Conservation (phyloP, 2,329 filamentous ascomycete genomes). For the Grosmannia huntii region DNA sequence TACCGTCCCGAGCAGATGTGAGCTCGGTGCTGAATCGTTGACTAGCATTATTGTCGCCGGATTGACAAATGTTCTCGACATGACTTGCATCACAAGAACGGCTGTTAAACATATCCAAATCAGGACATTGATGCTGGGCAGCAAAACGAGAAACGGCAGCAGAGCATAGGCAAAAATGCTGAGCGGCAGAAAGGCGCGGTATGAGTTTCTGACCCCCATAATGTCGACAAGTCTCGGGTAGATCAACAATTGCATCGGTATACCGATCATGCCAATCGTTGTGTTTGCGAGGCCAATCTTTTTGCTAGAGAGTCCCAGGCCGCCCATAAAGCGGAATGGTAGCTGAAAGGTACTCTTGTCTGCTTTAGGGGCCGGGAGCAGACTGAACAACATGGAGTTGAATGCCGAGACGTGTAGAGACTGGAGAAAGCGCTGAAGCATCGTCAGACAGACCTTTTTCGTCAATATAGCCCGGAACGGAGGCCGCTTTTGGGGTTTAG, state of each 20-base stretch:
- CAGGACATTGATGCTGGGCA: neutral
- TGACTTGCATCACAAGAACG: neutral
- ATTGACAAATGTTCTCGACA: constrained; percentile 1
- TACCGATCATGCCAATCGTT: constrained; percentile 1
- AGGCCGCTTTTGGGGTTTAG: neutral
- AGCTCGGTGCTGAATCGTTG: neutral
- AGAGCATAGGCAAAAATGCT: neutral
- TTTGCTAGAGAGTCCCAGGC: constrained; percentile 1
- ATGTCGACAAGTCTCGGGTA: neutral
- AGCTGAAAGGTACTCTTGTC: neutral
- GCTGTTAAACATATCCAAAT: neutral
- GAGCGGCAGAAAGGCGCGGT: neutral
- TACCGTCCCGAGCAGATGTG: neutral
- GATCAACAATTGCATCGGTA: neutral
- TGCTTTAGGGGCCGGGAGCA: neutral
- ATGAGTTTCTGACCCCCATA: neutral
- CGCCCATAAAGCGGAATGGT: neutral
- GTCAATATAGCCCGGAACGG: neutral
- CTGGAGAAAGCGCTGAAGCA: constrained; percentile 1
- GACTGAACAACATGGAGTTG: neutral
- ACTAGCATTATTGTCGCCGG: constrained; percentile 1
- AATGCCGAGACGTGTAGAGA: constrained; percentile 2
- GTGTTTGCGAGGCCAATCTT: constrained; percentile 2
- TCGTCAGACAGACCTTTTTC: neutral
- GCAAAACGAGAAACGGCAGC: neutral